These are phyloP conservation scores for Heliamphora exappendiculata DNA, from an alignment of 148 eudicot genomes.

Conservation along the genomic window DNA sequence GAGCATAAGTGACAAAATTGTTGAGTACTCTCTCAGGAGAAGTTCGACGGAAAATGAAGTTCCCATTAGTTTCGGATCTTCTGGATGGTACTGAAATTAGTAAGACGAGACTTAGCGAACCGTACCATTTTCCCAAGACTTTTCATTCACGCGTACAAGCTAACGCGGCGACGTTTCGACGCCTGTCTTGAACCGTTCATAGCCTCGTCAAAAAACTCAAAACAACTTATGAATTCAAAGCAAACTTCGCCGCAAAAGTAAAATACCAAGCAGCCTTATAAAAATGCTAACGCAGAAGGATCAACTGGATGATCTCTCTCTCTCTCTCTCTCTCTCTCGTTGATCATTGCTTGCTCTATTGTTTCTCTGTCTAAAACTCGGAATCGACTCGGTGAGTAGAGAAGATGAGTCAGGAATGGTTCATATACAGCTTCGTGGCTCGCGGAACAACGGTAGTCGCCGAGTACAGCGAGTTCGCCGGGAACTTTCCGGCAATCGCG, in stretches of 20 bases:
- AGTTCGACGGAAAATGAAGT: too few relatives aligned
- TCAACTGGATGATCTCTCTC: too few relatives aligned
- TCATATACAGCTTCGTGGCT: conserved; percentile 46
- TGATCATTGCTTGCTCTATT: too few relatives aligned
- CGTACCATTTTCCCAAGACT: neutral
- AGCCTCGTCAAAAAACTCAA: neutral
- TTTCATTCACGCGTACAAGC: neutral
- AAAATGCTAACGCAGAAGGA: too few relatives aligned
- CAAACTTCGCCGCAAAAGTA: neutral
- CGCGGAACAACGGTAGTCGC: conserved; percentile 39
- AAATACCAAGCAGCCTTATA: neutral
- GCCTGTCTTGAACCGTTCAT: neutral
- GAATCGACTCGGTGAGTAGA: neutral
- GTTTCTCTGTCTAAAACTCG: neutral
- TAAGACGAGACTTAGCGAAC: too few relatives aligned
- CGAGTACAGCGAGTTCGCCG: conserved; percentile 41
- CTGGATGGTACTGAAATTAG: too few relatives aligned
- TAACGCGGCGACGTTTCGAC: neutral
- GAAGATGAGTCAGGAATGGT: conserved; percentile 43
- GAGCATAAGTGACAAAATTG: too few relatives aligned
- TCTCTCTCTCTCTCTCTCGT: neutral
- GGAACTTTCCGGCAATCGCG: conserved; percentile 46
- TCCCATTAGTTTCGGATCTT: too few relatives aligned
- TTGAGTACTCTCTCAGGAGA: too few relatives aligned
- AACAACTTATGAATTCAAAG: too few relatives aligned